Conservation (phyloP, 345 rosid genomes). For the Lumnitzera littorea region DNA sequence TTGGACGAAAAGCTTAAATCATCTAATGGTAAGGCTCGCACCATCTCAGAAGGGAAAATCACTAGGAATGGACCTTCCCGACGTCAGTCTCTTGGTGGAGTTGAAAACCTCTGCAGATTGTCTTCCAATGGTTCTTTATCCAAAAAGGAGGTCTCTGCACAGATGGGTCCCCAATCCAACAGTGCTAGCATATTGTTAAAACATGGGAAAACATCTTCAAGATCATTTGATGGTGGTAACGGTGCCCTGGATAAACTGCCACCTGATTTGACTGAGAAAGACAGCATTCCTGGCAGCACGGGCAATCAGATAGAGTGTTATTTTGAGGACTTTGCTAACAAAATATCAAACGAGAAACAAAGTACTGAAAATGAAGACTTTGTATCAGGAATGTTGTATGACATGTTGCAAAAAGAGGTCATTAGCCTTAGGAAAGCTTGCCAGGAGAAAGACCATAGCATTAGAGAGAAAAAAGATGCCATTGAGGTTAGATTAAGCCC, state of each 20-base stretch:
- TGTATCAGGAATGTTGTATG: constrained; percentile 35
- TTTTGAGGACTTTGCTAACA: constrained; percentile 13
- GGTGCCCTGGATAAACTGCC: constrained; percentile 20
- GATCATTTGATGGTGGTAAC: constrained; percentile 31
- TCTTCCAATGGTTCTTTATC: constrained; percentile 23
- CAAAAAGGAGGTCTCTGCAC: constrained; percentile 19
- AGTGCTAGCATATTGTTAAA: constrained; percentile 22
- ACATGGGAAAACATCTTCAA: constrained; percentile 18
- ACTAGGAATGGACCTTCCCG: constrained; percentile 21
- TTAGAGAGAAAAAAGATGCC: constrained; percentile 38
- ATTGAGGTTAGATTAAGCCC: constrained; percentile 21
- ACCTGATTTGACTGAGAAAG: constrained; percentile 13
- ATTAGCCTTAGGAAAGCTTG: constrained; percentile 30
- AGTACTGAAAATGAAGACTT: constrained; percentile 20
- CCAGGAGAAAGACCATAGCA: constrained; percentile 32
- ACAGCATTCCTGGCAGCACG: constrained; percentile 2
- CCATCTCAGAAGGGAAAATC: constrained; percentile 16
- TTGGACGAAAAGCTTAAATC: constrained; percentile 36
- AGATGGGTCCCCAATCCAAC: constrained; percentile 16
- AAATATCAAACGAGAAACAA: constrained; percentile 12
- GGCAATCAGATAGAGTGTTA: constrained; percentile 7
- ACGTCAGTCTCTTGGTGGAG: constrained; percentile 35
- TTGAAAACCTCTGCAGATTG: constrained; percentile 18
- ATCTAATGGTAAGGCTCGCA: constrained; percentile 16
- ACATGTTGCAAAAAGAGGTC: constrained; percentile 38